These are phyloP conservation scores for Achaetomiella virescens DNA, from an alignment of 495 filamentous ascomycete species.

Conservation along the genomic window DNA sequence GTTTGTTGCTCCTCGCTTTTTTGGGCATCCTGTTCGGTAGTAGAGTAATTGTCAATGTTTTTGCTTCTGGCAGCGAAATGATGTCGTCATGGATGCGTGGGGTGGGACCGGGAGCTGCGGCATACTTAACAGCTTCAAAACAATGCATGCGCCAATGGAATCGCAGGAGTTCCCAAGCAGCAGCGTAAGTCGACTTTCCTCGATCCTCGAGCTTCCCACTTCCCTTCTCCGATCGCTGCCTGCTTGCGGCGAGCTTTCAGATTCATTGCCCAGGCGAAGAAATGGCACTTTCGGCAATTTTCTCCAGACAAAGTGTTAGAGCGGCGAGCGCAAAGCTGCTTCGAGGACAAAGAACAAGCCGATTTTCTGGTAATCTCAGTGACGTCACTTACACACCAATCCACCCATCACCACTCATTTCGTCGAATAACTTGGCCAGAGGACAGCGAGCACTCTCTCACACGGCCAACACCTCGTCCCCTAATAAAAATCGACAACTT, in stretches of 20 bases:
- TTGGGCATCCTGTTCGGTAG: no score
- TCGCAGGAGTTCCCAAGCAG: background rate
- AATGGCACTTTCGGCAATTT: background rate
- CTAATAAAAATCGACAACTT: no score
- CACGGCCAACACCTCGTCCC: background rate
- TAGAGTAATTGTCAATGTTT: no score
- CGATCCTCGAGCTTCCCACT: background rate
- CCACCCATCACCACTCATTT: background rate
- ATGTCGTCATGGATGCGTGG: constrained; percentile 1
- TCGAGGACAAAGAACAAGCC: background rate
- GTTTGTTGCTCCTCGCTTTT: no score
- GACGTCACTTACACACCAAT: constrained; percentile 3
- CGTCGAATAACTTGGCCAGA: background rate
- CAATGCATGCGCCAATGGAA: background rate
- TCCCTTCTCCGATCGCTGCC: background rate
- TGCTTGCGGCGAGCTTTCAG: background rate
- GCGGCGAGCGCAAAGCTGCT: background rate
- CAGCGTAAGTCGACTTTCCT: no score
- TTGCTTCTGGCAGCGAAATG: background rate
- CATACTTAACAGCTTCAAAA: background rate
- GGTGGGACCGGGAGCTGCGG: background rate
- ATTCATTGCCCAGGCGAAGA: background rate
- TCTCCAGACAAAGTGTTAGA: background rate
- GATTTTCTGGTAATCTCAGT: background rate
- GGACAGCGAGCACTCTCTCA: background rate